Evolutionary conservation across 139 green algal genomes (phyloP).

Genomic region (Tetradesmus lagerheimii): DNA sequence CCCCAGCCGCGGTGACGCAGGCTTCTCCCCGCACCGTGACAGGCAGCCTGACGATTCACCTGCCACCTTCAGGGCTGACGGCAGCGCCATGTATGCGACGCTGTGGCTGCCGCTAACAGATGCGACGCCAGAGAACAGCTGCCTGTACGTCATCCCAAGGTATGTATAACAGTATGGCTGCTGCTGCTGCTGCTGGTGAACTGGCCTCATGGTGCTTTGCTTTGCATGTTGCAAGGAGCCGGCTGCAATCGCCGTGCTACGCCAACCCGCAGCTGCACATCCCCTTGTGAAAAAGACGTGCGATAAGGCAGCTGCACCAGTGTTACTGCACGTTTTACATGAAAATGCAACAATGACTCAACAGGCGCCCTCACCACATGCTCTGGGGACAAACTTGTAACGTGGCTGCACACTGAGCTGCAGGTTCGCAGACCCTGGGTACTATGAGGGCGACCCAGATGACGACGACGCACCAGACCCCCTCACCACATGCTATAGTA

Average conservation of each 20-base stretch:
- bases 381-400: too few relatives aligned
- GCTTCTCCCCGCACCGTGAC: constrained; percentile 77
- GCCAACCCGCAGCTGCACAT: too few relatives aligned
- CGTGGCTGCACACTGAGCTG: background rate
- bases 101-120: constrained; percentile 66
- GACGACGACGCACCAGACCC: constrained; percentile 64
- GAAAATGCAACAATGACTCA: constrained; percentile 46
- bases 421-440: constrained; percentile 67
- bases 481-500: constrained; percentile 49
- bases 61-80: constrained; percentile 66
- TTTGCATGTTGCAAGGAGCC: too few relatives aligned
- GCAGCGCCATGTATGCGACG: constrained; percentile 70
- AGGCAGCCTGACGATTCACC: constrained; percentile 70
- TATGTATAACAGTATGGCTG: constrained; percentile 4
- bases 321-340: too few relatives aligned
- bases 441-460: constrained; percentile 63
- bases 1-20: constrained; percentile 50
- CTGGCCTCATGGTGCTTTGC: too few relatives aligned
- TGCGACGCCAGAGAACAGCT: constrained; percentile 73
- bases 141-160: constrained; percentile 73
- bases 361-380: constrained; percentile 59
- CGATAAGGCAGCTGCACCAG: too few relatives aligned
- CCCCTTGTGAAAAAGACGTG: too few relatives aligned
- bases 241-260: too few relatives aligned
- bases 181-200: background rate